Evolutionary conservation across 257 asterid species (phyloP).

Genomic region (Penstemon barbatus): DNA sequence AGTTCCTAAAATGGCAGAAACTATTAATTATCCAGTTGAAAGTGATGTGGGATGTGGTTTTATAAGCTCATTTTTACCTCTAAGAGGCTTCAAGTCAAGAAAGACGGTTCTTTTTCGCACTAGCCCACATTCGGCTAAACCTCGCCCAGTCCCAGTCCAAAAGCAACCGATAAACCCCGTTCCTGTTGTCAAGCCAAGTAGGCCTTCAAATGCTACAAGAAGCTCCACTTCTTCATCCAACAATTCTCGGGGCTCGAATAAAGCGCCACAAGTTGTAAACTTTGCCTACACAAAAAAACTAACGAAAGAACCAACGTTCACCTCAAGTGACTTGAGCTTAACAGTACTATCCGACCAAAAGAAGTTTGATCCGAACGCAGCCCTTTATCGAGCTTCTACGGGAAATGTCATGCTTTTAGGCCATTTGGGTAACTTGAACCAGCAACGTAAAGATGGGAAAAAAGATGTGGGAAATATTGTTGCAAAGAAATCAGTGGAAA

Average conservation of each 20-base stretch:
- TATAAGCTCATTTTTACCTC: constrained; percentile 39
- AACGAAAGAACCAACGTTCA: constrained; percentile 36
- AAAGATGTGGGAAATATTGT: constrained; percentile 31
- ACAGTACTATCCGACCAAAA: constrained; percentile 26
- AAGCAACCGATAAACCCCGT: constrained; percentile 20
- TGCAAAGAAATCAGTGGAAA: constrained; percentile 26
- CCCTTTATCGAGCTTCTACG: constrained; percentile 30
- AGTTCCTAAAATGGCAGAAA: constrained; percentile 37
- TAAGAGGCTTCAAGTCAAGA: constrained; percentile 31
- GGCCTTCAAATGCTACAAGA: constrained; percentile 26
- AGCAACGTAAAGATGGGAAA: constrained; percentile 14
- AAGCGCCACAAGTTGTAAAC: constrained; percentile 34
- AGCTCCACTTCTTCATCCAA: constrained; percentile 35
- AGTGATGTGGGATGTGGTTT: constrained; percentile 57
- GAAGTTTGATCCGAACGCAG: constrained; percentile 25
- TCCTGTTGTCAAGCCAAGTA: constrained; percentile 15
- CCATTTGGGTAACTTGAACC: constrained; percentile 47
- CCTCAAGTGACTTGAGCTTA: constrained; percentile 42
- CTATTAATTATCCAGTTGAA: constrained; percentile 30
- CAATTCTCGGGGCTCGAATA: constrained; percentile 24
- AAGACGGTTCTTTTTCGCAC: constrained; percentile 21
- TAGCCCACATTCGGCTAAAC: constrained; percentile 23
- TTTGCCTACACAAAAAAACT: constrained; percentile 27
- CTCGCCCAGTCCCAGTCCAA: constrained; percentile 10
- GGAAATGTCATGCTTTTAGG: constrained; percentile 53